A percentile compares a stretch with the other conserved stretches of the same genome.
These are phyloP conservation scores for Termitomyces sp. DNA, from an alignment of 768 basidiomycete genomes.

Conservation along the genomic window DNA sequence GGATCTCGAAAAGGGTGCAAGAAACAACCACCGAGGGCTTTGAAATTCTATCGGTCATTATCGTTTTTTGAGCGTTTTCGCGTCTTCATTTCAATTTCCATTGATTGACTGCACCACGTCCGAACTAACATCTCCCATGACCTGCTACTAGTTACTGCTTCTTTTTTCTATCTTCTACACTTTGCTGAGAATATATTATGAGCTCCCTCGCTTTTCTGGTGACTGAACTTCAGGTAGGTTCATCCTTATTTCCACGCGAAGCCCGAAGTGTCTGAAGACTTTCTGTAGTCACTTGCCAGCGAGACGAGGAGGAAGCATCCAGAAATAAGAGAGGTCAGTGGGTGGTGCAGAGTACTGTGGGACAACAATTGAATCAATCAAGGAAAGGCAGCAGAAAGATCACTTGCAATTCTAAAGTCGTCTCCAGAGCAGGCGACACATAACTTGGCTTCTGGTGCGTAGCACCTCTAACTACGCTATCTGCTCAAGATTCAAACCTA, in stretches of 20 bases:
- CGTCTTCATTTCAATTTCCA: no score
- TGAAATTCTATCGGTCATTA: no score
- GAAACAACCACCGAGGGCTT: no score
- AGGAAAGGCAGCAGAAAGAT: slow-evolving; percentile 78
- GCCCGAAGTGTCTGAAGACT: background rate
- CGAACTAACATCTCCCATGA: background rate
- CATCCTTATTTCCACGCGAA: background rate
- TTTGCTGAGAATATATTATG: slow-evolving; percentile 5
- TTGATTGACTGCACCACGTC: background rate
- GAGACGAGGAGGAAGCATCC: slow-evolving; percentile 88
- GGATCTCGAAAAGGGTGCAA: no score
- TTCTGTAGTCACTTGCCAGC: slow-evolving; percentile 67
- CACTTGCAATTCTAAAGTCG: slow-evolving; percentile 71
- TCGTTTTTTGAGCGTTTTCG: no score
- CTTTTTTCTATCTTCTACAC: background rate
- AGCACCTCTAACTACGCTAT: background rate
- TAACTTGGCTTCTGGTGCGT: slow-evolving; percentile 67
- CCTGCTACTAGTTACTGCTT: background rate
- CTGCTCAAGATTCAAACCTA: background rate
- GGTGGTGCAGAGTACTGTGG: slow-evolving; percentile 1
- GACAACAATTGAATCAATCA: slow-evolving; percentile 15
- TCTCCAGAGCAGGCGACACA: slow-evolving; percentile 76
- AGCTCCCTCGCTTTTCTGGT: slow-evolving; percentile 16
- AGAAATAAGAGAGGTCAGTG: slow-evolving; percentile 84
- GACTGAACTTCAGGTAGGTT: slow-evolving; percentile 12